phyloP scores from a whole-genome alignment of 2,329 filamentous ascomycete species.

The Lachnellula arida region DNA sequence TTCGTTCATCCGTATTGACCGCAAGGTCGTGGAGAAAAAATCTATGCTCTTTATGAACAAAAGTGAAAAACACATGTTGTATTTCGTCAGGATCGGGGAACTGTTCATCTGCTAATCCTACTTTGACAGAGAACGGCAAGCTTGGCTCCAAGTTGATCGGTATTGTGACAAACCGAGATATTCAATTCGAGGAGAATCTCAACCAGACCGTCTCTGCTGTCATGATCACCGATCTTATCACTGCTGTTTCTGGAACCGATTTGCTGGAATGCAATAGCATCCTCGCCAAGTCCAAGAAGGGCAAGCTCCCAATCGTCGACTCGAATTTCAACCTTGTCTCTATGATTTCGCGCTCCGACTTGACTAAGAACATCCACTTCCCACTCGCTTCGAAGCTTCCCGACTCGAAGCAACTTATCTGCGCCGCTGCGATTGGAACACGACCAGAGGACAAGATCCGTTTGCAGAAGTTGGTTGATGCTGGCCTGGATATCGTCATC shows the following conservation, averaged over 20 bases:
- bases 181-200: conserved; percentile 85
- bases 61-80: conserved; percentile 9
- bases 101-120: conserved; percentile 35
- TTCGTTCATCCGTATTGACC: conserved; percentile 99
- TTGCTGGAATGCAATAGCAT: conserved; percentile 89
- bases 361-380: conserved; percentile 98
- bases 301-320: conserved; percentile 92
- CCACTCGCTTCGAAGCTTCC: conserved; percentile 94
- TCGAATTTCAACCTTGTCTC: conserved; percentile 79
- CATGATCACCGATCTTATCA: conserved; percentile 94
- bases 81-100: neutral
- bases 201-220: conserved; percentile 74
- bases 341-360: conserved; percentile 86
- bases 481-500: conserved; percentile 90
- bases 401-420: conserved; percentile 95
- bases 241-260: conserved; percentile 76
- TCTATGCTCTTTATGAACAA: conserved; percentile 45
- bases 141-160: conserved; percentile 94
- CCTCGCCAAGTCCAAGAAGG: conserved; percentile 94
- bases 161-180: conserved; percentile 96
- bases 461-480: conserved; percentile 83
- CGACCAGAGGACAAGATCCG: conserved; percentile 87
- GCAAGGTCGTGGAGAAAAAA: conserved; percentile 78
- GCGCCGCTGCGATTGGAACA: conserved; percentile 91
- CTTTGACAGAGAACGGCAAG: conserved; percentile 71